Base-by-base conservation (phyloP, 805 yeast genomes). In the Barnettozyma vustinii region DNA sequence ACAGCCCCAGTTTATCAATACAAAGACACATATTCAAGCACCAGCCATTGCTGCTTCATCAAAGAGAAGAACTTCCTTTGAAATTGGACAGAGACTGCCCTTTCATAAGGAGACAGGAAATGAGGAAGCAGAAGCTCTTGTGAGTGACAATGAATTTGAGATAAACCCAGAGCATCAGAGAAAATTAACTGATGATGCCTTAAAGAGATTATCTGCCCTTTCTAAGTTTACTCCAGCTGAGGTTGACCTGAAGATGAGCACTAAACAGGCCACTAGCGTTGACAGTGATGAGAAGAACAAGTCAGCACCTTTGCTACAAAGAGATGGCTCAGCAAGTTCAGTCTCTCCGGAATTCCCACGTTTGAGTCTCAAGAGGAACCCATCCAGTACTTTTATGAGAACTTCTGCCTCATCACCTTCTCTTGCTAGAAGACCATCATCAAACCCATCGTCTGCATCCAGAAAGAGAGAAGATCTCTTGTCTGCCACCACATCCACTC, bases 11-110 rank as follows among this genome's bases (percentile, higher is more conserved):
- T 59, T 59, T 48, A 55, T 61, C 40, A 60, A 62, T 40, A 59
- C 66, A 2, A 61, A 63, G 35, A 65, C 69, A 19, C 72, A 69
- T 46, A 69, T 70, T 6, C 74, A 70, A 49, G 70, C 73, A 4
- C 74, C 73, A 1, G 73, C 73, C 2, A 65, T 66, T 49, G 64
- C 68, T 18, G 66, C 69, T 1, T 63, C 68, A 4, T 54, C 68
- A 25, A 66, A 57, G 51, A 60, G 62, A 61, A 52, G 60, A 52
- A 65, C 54, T 7, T 65, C 60, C 16, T 60, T 53, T 46, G 66
- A 57, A 45, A 61, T 59, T 27, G 68, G 69, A 2, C 63, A 64
- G 42, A 52, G 59, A 30, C 51, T 66, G 47, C 74, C 74, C 0
- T 69, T 69, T 49, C 62, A 63, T 20, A 62, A 65, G 45, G 71